A percentile compares a stretch with the other conserved stretches of the same genome.
These are phyloP conservation scores for Fusarium denticulatum DNA, from an alignment of 2,329 filamentous ascomycete species.

Conservation along the genomic window DNA sequence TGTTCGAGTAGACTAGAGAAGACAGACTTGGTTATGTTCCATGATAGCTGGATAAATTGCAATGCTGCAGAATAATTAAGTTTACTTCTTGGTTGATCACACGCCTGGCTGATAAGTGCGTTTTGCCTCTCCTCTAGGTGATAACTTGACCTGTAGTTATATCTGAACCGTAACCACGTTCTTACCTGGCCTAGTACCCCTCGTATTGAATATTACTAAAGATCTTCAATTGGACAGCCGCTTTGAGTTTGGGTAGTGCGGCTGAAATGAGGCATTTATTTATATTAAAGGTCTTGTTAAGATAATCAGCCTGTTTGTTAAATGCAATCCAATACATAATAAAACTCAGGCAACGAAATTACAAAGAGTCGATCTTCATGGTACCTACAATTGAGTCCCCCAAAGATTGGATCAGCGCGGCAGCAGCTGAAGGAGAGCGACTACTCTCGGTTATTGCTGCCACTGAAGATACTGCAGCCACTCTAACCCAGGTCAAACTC, in stretches of 20 bases:
- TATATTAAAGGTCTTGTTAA: not conserved
- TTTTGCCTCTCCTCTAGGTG: not conserved
- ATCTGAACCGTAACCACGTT: not conserved
- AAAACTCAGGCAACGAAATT: not conserved
- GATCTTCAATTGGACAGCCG: not conserved
- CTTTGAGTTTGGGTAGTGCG: not conserved
- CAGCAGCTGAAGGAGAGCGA: not conserved
- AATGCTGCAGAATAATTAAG: not conserved
- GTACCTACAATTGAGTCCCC: not conserved
- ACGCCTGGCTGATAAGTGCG: not conserved
- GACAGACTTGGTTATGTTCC: not conserved
- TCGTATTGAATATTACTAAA: not conserved
- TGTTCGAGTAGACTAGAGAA: not conserved
- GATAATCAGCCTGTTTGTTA: rapidly evolving
- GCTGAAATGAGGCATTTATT: not conserved
- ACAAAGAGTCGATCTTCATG: not conserved
- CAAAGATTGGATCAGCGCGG: not conserved
- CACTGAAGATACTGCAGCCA: not conserved
- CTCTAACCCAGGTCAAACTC: not conserved
- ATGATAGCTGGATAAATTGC: not conserved
- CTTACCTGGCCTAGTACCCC: not conserved
- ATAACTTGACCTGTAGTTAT: not conserved
- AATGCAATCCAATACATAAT: rapidly evolving
- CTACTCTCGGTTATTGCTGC: not conserved
- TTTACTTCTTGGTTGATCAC: not conserved